Conservation (phyloP, 1,139 yeast species). For the Zygosaccharomyces sapae region DNA sequence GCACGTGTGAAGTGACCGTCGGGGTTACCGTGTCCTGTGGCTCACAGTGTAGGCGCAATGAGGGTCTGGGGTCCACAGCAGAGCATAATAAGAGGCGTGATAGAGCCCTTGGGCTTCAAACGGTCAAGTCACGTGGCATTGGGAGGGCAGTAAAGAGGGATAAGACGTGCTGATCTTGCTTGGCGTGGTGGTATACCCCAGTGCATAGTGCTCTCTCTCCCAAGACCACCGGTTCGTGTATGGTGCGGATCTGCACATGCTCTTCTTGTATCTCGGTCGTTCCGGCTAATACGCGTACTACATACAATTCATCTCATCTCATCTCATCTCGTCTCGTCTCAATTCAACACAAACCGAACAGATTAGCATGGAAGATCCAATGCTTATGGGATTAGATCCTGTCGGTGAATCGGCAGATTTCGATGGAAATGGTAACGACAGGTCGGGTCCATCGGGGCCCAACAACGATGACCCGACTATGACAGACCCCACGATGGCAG, state of each 20-base stretch:
- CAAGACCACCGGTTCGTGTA: no score
- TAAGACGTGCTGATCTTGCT: no score
- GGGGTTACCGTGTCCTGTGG: background rate
- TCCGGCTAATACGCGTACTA: background rate
- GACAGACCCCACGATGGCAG: slow-evolving; percentile 26
- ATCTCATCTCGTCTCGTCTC: background rate
- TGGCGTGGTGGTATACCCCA: no score
- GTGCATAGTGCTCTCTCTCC: no score
- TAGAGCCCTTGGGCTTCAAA: background rate
- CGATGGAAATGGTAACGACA: background rate
- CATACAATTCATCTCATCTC: background rate
- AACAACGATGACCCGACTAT: slow-evolving; percentile 9
- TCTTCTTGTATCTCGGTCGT: background rate
- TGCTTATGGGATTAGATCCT: slow-evolving; percentile 4
- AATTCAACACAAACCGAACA: background rate
- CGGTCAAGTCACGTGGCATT: background rate
- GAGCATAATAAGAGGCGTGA: no score
- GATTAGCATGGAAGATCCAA: slow-evolving; percentile 5
- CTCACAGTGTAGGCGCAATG: background rate
- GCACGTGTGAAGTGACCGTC: background rate
- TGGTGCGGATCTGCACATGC: no score
- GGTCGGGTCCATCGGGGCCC: background rate
- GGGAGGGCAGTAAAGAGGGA: no score
- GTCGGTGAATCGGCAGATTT: background rate
- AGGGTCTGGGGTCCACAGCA: background rate